Evolutionary conservation across 768 basidiomycete species (phyloP).

Genomic region (Boletellus ananiceps): DNA sequence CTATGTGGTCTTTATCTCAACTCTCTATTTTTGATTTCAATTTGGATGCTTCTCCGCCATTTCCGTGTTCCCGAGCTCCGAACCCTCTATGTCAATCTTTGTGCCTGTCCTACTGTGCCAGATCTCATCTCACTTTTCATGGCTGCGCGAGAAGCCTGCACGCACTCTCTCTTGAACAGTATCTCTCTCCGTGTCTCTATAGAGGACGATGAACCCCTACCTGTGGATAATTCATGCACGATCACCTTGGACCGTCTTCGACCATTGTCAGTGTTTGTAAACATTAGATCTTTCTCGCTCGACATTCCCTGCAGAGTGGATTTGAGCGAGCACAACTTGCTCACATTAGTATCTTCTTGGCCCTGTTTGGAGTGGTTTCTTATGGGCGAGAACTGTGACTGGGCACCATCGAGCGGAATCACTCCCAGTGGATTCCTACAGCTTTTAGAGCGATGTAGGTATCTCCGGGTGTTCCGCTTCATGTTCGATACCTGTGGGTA

Average conservation of each 20-base stretch:
- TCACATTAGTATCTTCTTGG: conserved; percentile 15
- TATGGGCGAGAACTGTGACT: conserved; percentile 1
- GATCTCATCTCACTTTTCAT: conserved; percentile 4
- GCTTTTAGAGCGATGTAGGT: conserved; percentile 13
- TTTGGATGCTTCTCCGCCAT: conserved; percentile 1
- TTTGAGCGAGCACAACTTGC: conserved; percentile 5
- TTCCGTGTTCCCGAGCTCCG: not conserved
- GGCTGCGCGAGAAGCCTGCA: not conserved
- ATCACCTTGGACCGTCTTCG: conserved; percentile 3
- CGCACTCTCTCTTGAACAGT: not conserved
- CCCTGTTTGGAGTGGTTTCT: not conserved
- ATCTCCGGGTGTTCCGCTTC: conserved; percentile 1
- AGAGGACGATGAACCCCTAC: not conserved
- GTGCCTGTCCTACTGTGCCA: not conserved
- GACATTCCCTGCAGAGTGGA: not conserved
- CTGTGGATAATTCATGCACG: not conserved
- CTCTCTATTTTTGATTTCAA: not conserved
- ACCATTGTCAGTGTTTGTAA: conserved; percentile 4
- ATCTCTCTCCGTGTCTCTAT: not conserved
- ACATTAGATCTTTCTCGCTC: conserved; percentile 5
- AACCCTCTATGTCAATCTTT: not conserved
- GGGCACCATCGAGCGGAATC: conserved; percentile 5
- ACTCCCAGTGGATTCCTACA: conserved; percentile 10
- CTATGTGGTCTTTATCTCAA: not conserved
- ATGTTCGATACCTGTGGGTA: conserved; percentile 9